Conservation (phyloP, 768 basidiomycete genomes). For the Lanmaoa rubissima region DNA sequence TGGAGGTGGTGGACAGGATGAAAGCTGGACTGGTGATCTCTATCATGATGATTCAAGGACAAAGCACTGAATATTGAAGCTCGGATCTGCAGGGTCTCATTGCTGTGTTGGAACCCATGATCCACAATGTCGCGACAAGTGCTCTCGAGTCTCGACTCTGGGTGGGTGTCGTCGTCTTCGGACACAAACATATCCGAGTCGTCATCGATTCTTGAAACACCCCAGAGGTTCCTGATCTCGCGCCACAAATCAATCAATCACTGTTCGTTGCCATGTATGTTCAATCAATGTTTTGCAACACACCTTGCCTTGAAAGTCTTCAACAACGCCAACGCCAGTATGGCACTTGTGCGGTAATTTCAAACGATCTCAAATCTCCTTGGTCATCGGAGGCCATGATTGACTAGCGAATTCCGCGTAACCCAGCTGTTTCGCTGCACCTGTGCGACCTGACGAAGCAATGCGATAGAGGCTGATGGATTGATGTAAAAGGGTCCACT, state of each 20-base stretch:
- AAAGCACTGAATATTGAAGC: neutral
- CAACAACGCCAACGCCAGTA: neutral
- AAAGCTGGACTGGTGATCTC: neutral
- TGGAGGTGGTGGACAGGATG: neutral
- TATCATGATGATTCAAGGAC: neutral
- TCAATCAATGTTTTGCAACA: neutral
- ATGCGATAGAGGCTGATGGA: neutral
- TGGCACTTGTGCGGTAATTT: neutral
- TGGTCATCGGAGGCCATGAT: no score
- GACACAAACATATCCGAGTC: neutral
- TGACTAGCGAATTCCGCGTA: neutral
- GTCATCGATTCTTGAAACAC: neutral
- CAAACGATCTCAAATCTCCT: neutral
- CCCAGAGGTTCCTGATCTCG: neutral
- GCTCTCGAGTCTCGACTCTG: neutral
- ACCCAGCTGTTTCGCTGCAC: neutral
- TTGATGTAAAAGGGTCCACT: neutral
- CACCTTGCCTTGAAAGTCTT: neutral
- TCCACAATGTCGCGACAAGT: neutral
- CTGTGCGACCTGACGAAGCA: neutral
- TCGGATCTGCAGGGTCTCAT: neutral
- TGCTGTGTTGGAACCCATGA: neutral
- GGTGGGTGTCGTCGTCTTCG: neutral
- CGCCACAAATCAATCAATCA: neutral
- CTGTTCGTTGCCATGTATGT: no score